These are phyloP conservation scores for Selaginella moellendorffii DNA, from an alignment of 75 land plant species.

Conservation along the genomic window DNA sequence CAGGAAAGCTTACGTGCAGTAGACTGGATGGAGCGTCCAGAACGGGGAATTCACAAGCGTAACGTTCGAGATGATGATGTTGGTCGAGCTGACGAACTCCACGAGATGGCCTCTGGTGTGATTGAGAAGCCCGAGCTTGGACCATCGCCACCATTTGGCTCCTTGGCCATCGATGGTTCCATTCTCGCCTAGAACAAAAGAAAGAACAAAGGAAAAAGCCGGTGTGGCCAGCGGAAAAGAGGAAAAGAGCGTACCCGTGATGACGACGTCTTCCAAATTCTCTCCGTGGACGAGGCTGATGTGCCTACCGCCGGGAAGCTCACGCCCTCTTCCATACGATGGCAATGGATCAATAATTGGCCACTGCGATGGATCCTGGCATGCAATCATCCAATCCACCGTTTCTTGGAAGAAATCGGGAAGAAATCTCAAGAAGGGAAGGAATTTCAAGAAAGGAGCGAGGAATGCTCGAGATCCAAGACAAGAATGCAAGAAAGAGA, in stretches of 20 bases:
- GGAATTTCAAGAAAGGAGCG: no score
- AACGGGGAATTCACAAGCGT: conserved; percentile 58
- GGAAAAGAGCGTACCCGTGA: conserved; percentile 31
- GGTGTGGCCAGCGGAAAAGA: no score
- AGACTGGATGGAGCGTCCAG: conserved; percentile 68
- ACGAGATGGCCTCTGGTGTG: conserved; percentile 63
- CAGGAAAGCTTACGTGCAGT: no score
- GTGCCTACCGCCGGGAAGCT: conserved; percentile 41
- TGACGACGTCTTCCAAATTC: conserved; percentile 38
- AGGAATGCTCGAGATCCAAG: no score
- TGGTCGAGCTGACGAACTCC: conserved; percentile 37
- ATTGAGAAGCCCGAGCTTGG: conserved; percentile 31
- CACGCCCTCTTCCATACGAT: conserved; percentile 54
- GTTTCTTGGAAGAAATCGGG: neutral
- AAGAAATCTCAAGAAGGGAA: no score
- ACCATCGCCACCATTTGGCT: conserved; percentile 61
- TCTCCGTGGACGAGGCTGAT: conserved; percentile 48
- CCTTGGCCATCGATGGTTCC: conserved; percentile 91
- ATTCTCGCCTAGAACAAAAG: conserved; percentile 79
- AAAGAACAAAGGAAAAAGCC: neutral
- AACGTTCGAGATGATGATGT: conserved; percentile 49
- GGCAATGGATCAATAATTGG: conserved; percentile 49
- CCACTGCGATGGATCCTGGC: conserved; percentile 39
- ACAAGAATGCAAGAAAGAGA: neutral
- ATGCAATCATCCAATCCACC: neutral